Evolutionary conservation across 2,329 filamentous ascomycete genomes (phyloP).

Genomic region (Diaporthe citriasiana): DNA sequence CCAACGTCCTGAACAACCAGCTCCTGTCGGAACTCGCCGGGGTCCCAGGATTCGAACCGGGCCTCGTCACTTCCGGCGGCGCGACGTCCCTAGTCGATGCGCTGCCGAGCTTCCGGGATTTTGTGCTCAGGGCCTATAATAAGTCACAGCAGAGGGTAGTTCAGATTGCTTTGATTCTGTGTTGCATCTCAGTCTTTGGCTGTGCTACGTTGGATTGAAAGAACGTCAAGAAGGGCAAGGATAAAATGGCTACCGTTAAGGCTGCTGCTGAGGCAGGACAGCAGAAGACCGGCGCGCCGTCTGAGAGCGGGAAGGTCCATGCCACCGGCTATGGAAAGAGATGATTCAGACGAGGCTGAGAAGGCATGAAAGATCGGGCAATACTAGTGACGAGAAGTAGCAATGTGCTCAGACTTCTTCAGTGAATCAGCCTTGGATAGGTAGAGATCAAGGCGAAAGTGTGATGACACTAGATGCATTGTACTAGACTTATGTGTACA

Average conservation of each 20-base stretch:
- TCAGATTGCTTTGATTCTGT: slow-evolving; percentile 51
- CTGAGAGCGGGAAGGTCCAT: neutral
- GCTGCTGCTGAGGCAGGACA: neutral
- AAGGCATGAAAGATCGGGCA: no score
- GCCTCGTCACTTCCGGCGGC: slow-evolving; percentile 53
- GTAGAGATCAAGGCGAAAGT: no score
- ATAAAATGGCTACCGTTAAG: neutral
- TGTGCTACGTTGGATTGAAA: slow-evolving; percentile 69
- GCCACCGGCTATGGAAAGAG: no score
- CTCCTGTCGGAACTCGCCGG: slow-evolving; percentile 49
- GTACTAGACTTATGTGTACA: no score
- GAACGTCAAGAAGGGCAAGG: slow-evolving; percentile 46
- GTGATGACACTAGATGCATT: no score
- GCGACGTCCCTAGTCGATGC: slow-evolving; percentile 65
- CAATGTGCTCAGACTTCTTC: no score
- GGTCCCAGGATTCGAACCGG: slow-evolving; percentile 53
- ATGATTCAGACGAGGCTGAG: no score
- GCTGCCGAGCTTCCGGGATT: slow-evolving; percentile 54
- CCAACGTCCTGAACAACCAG: slow-evolving; percentile 56
- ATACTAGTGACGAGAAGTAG: no score
- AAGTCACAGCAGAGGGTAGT: slow-evolving; percentile 64
- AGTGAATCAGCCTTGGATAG: no score
- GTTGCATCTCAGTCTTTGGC: slow-evolving; percentile 52
- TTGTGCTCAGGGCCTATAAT: slow-evolving; percentile 71
- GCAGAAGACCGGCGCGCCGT: no score